Base-by-base conservation (phyloP, 768 basidiomycete species). In the Lactarius psammicola region DNA sequence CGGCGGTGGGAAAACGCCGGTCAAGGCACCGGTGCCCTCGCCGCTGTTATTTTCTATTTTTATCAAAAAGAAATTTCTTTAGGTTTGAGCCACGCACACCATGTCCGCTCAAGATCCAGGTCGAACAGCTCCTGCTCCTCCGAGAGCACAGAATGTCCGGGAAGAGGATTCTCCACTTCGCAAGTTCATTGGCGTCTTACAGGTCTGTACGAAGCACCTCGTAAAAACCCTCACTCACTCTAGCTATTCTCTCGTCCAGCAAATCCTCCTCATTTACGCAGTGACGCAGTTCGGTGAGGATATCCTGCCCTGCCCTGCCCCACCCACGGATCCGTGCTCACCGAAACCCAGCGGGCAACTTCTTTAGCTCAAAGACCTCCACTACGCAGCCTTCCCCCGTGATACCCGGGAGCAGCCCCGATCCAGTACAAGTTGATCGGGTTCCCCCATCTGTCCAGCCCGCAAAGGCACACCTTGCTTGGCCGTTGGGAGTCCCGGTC, bases 211-310 rank as follows among this genome's bases (percentile, higher is more conserved):
- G n/a, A 49, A 26, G 53, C 15, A 11, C 36, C 31, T 13, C 11
- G 18, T 13, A 3, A 36, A 42, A 17, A 49, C 33, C 28, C 40
- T 42, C 63, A 62, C 58, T 46, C 56, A 64, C 57, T 34, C 58
- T 42, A 9, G 44, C 11, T n/a, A 3, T 11, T 11, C 59, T 38
- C 46, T 23, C 65, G 34, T 67, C 20, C 59, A 92, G 90, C 89
- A 90, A 90, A 74, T 85, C 26, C 76, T 91, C 51, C 68, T 92
- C 59, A 77, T 88, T 65, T 91, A 83, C 79, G 81, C 80, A n/a
- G 71, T 89, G 53, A 82, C 85, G 49, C 88, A 90, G 74, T 72
- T 90, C 53, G 84, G 89, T 88, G 66, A 51, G 84, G n/a, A 72
- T 34, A 33, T 59, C 40, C 20, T 38, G 49, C 23, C 56, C 56